Conservation (phyloP, 257 asterid genomes). For the Scutellaria baicalensis region DNA sequence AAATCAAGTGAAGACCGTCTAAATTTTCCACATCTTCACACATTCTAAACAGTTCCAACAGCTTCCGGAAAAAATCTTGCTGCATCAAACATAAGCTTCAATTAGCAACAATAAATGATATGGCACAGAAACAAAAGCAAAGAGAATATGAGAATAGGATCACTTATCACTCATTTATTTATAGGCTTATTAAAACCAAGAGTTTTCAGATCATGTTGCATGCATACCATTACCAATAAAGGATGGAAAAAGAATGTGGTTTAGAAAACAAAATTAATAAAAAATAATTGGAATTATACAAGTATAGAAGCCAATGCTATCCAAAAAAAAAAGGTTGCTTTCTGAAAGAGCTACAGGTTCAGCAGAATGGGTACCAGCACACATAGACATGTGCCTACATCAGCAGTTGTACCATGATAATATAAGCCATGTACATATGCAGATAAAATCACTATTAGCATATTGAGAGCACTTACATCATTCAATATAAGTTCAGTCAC, state of each 20-base stretch:
- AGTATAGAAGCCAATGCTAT: background rate
- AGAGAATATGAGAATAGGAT: background rate
- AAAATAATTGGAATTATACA: background rate
- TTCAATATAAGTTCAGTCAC: conserved; percentile 75
- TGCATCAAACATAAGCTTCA: conserved; percentile 40
- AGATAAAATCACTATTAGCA: conserved; percentile 2
- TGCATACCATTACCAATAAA: background rate
- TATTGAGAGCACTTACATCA: conserved; percentile 51
- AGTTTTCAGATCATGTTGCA: background rate
- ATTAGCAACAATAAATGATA: conserved; percentile 9
- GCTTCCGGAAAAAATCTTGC: conserved; percentile 74
- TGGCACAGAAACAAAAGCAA: conserved; percentile 5
- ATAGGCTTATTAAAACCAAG: background rate
- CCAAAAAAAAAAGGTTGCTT: background rate
- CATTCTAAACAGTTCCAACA: conserved; percentile 65
- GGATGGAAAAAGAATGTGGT: background rate
- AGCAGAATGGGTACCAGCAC: background rate
- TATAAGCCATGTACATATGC: background rate
- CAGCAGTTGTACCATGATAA: background rate
- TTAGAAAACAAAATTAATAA: background rate
- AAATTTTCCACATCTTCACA: conserved; percentile 81
- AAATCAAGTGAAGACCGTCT: conserved; percentile 77
- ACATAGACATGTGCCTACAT: background rate
- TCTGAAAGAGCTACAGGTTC: background rate
- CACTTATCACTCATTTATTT: background rate